phyloP scores from a whole-genome alignment of 2,329 filamentous ascomycete species.

The Aspergillus piperis region DNA sequence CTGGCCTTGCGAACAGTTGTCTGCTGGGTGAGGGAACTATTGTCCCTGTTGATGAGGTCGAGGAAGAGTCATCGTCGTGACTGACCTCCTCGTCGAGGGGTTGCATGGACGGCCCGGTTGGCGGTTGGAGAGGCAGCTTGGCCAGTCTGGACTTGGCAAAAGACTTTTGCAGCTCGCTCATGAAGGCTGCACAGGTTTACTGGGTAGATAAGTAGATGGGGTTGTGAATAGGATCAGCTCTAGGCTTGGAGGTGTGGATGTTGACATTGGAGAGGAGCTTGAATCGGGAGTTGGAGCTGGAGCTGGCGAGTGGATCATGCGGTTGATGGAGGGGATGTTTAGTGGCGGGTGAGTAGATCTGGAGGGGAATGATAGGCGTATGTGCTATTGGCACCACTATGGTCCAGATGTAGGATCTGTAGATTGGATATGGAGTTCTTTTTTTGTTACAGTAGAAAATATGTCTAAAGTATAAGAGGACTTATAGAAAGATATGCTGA shows the following conservation, averaged over 20 bases:
- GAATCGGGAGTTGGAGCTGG: neutral
- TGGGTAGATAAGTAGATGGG: neutral
- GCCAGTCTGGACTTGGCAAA: constrained; percentile 76
- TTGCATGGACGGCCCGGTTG: constrained; percentile 45
- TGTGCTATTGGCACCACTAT: neutral
- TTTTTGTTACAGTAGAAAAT: too few relatives aligned
- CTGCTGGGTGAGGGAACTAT: constrained; percentile 75
- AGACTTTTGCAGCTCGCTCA: constrained; percentile 79
- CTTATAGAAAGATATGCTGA: too few relatives aligned
- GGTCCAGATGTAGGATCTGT: neutral
- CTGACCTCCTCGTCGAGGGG: constrained; percentile 24
- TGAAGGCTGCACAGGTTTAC: constrained; percentile 36
- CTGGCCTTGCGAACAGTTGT: constrained; percentile 69
- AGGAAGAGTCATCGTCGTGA: constrained; percentile 71
- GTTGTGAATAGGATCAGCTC: neutral
- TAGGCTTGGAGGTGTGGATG: neutral
- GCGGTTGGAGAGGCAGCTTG: constrained; percentile 60
- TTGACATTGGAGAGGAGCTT: neutral
- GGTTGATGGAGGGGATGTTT: neutral
- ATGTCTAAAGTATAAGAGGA: neutral
- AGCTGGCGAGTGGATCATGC: constrained; percentile 5
- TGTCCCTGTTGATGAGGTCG: constrained; percentile 91
- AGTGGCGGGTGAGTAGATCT: neutral
- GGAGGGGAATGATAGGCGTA: neutral
- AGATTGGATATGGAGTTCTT: neutral